Evolutionary conservation across 192 early-diverging fungal genomes (phyloP), one percentile per base, ranked within the genome.

Genomic region (Linnemannia exigua): DNA sequence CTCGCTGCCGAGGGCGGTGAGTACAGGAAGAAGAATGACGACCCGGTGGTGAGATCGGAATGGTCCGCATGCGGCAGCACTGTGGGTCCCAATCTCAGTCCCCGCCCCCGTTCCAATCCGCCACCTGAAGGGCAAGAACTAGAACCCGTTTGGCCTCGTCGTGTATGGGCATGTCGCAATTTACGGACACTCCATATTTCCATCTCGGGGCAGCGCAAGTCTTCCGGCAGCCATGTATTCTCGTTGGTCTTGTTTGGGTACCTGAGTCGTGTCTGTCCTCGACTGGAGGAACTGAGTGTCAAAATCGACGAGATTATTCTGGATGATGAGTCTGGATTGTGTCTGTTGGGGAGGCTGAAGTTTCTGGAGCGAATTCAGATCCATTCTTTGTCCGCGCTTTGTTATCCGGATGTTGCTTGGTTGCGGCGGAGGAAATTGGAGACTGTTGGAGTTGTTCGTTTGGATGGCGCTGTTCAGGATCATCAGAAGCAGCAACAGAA

Each of bases 181-280:
- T 28, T 73, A 5, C 25, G 15, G 28, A 73, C 72, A 14, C 33
- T 73, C 16, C 72, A 54, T 52, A 51, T 70, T 36, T 36, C 31
- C 17, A 16, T 73, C 35, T 46, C 70, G 22, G 15, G 19, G 19
- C 33, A 44, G 48, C 3, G 35, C 37, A 8, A 20, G 20, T 2
- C 19, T 8, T 2, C 17, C 16, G 15, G 0, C 31, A 25, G 41
- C 20, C 14, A 37, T 41, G 9, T 9, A 36, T 36, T 20, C 54
- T 19, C 73, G 36, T 16, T 48, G 33, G 22, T 37, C n/a, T n/a
- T 66, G 5, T 75, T 75, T 75, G 73, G n/a, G 14, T 75, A 75
- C 54, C 37, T 66, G 0, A 52, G 73, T 52, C 51, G 33, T 25
- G 73, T 63, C 7, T 58, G 52, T 63, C 58, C 73, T n/a, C 51